phyloP scores from a whole-genome alignment of 2,329 filamentous ascomycete species.

The Penicillium sp. region DNA sequence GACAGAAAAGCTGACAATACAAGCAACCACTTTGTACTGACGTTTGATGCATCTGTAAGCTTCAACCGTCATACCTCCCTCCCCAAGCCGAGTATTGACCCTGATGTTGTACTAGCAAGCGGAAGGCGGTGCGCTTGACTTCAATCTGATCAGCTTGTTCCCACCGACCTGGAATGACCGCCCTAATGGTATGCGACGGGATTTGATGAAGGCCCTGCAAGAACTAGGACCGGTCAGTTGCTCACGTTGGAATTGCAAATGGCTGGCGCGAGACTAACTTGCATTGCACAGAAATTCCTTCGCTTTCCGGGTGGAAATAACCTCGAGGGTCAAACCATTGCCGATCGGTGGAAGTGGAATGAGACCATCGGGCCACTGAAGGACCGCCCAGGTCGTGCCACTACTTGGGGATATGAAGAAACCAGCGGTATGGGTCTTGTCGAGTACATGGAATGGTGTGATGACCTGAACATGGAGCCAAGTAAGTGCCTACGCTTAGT shows the following conservation, averaged over 20 bases:
- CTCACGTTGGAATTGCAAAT: no score
- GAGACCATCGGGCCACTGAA: constrained; percentile 46
- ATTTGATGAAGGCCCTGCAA: constrained; percentile 42
- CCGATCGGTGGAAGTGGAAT: constrained; percentile 46
- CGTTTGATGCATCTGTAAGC: constrained; percentile 41
- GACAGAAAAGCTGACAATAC: constrained; percentile 21
- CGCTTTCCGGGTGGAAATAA: constrained; percentile 51
- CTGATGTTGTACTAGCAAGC: constrained; percentile 20
- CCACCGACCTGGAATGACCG: constrained; percentile 50
- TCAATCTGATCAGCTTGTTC: constrained; percentile 50
- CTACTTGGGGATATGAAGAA: constrained; percentile 42
- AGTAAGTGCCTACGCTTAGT: constrained; percentile 11
- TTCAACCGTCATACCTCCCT: neutral
- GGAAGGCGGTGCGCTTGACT: constrained; percentile 40
- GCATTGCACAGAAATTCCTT: constrained; percentile 35
- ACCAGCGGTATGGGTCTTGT: constrained; percentile 43
- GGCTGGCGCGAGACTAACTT: neutral
- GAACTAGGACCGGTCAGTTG: constrained; percentile 20
- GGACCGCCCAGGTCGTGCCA: constrained; percentile 39
- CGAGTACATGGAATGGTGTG: constrained; percentile 45
- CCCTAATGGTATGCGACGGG: constrained; percentile 47
- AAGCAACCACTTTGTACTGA: constrained; percentile 50
- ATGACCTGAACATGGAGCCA: constrained; percentile 41
- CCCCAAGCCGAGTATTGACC: neutral
- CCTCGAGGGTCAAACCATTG: constrained; percentile 37